Conservation (phyloP, 805 yeast genomes). For the Teunomyces panamensis region DNA sequence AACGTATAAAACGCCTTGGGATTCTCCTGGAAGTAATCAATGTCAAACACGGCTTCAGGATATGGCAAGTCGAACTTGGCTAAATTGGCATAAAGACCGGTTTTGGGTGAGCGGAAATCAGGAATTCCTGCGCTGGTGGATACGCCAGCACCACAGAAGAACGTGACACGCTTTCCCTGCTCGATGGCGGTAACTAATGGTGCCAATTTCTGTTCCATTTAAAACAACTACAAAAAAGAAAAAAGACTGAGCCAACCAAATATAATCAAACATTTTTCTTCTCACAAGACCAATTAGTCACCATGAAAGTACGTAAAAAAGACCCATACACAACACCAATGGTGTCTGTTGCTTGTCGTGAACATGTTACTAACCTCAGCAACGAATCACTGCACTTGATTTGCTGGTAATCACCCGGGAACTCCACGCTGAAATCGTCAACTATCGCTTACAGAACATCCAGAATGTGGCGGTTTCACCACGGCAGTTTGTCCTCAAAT, state of each 20-base stretch:
- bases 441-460: conserved; percentile 77
- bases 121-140: conserved; percentile 95
- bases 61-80: conserved; percentile 73
- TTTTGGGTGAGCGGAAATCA: conserved; percentile 87
- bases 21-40: conserved; percentile 68
- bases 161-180: conserved; percentile 47
- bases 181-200: conserved; percentile 32
- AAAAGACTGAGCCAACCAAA: background rate
- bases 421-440: conserved; percentile 52
- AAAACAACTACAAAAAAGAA: background rate
- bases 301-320: conserved; percentile 7
- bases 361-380: conserved; percentile 41
- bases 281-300: too few relatives aligned
- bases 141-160: conserved; percentile 90
- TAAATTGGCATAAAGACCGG: conserved; percentile 83
- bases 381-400: conserved; percentile 83
- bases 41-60: conserved; percentile 95
- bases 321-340: background rate
- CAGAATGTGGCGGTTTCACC: conserved; percentile 73
- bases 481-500: conserved; percentile 75
- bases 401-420: conserved; percentile 70
- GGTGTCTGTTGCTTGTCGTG: background rate
- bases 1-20: conserved; percentile 85
- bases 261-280: too few relatives aligned
- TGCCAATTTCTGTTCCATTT: conserved; percentile 14